Base-by-base conservation (phyloP, 2,329 filamentous ascomycete genomes). In the Cyphellophora europaea region DNA sequence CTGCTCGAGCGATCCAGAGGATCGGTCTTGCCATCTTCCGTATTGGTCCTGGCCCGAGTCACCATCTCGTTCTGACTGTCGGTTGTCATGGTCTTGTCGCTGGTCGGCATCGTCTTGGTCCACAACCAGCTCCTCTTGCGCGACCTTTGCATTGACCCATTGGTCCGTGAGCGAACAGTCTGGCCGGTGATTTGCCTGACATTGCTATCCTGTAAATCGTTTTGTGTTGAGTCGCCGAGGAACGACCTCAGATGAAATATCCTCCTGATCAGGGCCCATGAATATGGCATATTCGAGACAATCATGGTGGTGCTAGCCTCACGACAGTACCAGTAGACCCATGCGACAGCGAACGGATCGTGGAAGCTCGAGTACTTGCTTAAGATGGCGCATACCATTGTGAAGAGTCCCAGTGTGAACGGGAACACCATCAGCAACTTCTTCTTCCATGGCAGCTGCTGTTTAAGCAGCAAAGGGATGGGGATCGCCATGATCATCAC, bases 321-420 rank as follows among this genome's bases (percentile, higher is more conserved):
- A 17, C 72, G 65, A 6, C 74, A 65, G 43, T 76, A 75, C 73
- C 74, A 79, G 44, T 68, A 68, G 0, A 74, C 65, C 61, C 74
- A 79, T 23, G 68, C 54, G 11, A 60, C 57, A 3, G 69, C 70
- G 49, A 73, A 77, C 1, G 70, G 70, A 13, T 72, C 54, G 11
- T 57, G 65, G 40, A 79, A 76, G 29, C 71, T 74, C 55, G 75
- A 76, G 48, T 74, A 72, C 40, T 77, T 75, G 56, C 76, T 78
- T 11, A 79, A 56, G 5, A 71, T 63, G 8, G 73, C 71, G 12
- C 70, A 69, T 11, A 78, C 55, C 33, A 79, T 72, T 47, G 69
- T 56, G 40, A 74, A 69, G 3, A 69, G 48, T 1, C 75, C 75
- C 2, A 79, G 58, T 2, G 65, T 59, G 50, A 79, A 77, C 18